Evolutionary conservation across 164 flowering plant genomes (phyloP).

Genomic region (Chloranthus sessilifolius): DNA sequence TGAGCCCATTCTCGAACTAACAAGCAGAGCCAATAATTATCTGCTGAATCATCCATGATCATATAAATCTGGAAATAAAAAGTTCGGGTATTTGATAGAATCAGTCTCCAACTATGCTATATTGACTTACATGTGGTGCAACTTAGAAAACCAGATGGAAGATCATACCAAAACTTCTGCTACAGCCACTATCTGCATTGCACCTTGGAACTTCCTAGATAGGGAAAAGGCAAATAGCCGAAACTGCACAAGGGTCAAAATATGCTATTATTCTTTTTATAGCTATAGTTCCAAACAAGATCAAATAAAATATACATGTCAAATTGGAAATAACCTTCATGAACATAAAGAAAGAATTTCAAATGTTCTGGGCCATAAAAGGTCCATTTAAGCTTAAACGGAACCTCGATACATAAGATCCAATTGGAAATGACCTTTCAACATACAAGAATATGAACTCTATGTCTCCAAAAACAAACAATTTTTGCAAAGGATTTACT

Average conservation of each 20-base stretch:
- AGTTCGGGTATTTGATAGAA: background rate
- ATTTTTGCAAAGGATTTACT: too few species aligned
- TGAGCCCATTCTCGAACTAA: constrained; percentile 79
- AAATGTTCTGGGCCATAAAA: too few species aligned
- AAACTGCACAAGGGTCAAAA: background rate
- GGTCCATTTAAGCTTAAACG: too few species aligned
- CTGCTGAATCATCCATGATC: constrained; percentile 48
- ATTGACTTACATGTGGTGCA: background rate
- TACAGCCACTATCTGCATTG: constrained; percentile 75
- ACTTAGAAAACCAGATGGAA: too few species aligned
- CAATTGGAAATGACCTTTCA: too few species aligned
- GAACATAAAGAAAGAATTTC: too few species aligned
- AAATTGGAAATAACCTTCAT: constrained; percentile 42
- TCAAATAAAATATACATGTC: background rate
- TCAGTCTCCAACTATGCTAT: background rate
- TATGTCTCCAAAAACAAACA: too few species aligned
- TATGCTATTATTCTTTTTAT: constrained; percentile 1
- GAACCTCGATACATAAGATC: too few species aligned
- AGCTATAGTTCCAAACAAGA: background rate
- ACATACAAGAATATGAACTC: too few species aligned
- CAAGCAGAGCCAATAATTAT: constrained; percentile 75
- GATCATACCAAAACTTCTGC: constrained; percentile 67
- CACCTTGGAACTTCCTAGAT: constrained; percentile 80
- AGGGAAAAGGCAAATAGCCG: constrained; percentile 8
- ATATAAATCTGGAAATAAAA: constrained; percentile 74